phyloP scores from a whole-genome alignment of 1,139 yeast species.

The Nakaseomyces uthaithaninus region DNA sequence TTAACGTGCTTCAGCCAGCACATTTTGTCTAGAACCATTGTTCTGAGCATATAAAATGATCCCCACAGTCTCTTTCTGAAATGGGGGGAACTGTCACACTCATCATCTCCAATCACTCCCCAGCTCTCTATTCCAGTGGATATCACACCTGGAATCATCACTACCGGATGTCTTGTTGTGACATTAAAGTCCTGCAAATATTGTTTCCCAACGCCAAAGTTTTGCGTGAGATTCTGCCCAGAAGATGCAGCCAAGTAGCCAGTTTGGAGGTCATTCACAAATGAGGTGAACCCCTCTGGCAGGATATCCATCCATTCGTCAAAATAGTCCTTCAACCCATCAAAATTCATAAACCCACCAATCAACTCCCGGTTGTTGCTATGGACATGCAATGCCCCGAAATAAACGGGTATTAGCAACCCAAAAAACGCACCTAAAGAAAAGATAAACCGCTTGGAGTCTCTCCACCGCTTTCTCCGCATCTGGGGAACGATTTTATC shows the following conservation, averaged over 20 bases:
- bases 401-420: conserved; percentile 51
- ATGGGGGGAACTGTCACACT: conserved; percentile 77
- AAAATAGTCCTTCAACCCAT: conserved; percentile 40
- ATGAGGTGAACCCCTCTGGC: conserved; percentile 56
- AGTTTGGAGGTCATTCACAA: conserved; percentile 49
- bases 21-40: conserved; percentile 83
- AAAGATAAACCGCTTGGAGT: conserved; percentile 36
- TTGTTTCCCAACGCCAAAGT: conserved; percentile 79
- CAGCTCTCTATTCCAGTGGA: conserved; percentile 94
- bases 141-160: conserved; percentile 92
- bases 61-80: conserved; percentile 95
- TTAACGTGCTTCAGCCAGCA: conserved; percentile 91
- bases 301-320: conserved; percentile 62
- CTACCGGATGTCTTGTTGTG: conserved; percentile 62
- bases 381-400: conserved; percentile 37
- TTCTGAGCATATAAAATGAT: conserved; percentile 84
- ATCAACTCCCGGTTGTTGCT: conserved; percentile 30
- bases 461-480: conserved; percentile 21
- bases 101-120: conserved; percentile 66
- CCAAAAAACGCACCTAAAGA: conserved; percentile 65
- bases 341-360: conserved; percentile 51
- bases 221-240: conserved; percentile 54
- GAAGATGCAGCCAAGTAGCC: conserved; percentile 18
- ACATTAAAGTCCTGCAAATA: conserved; percentile 46
- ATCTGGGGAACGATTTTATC: background rate